These are phyloP conservation scores for Neurospora hispaniola DNA, from an alignment of 495 filamentous ascomycete genomes.

Conservation along the genomic window DNA sequence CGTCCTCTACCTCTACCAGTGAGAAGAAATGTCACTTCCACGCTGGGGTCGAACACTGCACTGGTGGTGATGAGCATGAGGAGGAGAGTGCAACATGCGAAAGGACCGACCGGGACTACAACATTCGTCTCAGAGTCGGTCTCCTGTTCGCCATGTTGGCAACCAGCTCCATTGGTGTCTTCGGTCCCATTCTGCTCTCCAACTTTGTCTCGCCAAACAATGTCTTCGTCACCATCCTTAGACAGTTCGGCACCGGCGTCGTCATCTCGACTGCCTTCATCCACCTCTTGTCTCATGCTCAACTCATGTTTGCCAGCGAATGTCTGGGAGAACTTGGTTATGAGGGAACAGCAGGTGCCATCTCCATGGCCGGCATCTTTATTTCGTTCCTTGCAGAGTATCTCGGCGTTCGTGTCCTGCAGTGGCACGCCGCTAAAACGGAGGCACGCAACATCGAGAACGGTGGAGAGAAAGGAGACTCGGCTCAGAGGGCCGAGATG, in stretches of 20 bases:
- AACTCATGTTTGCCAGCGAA: slow-evolving; percentile 50
- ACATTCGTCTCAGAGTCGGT: slow-evolving; percentile 47
- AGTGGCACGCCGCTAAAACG: slow-evolving; percentile 20
- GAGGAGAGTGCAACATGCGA: slow-evolving; percentile 29
- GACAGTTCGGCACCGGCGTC: slow-evolving; percentile 67
- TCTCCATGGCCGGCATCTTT: slow-evolving; percentile 57
- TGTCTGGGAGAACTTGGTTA: slow-evolving; percentile 51
- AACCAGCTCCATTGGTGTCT: slow-evolving; percentile 27
- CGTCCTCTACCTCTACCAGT: background rate
- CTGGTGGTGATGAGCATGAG: slow-evolving; percentile 24
- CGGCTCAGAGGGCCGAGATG: slow-evolving; percentile 22
- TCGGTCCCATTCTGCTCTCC: slow-evolving; percentile 34
- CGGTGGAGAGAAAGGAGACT: background rate
- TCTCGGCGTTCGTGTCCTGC: slow-evolving; percentile 41
- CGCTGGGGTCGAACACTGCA: slow-evolving; percentile 53
- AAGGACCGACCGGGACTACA: slow-evolving; percentile 41
- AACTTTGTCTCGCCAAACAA: slow-evolving; percentile 18
- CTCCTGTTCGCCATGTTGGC: slow-evolving; percentile 43
- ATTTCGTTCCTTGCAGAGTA: slow-evolving; percentile 53
- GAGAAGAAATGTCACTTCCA: slow-evolving; percentile 50
- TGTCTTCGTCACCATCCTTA: slow-evolving; percentile 40
- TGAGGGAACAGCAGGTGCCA: slow-evolving; percentile 49
- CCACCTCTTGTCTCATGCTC: slow-evolving; percentile 56
- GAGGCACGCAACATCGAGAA: background rate
- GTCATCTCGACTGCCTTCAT: slow-evolving; percentile 63